Evolutionary conservation across 179 eudicot genomes (phyloP).

Genomic region (Patellifolia procumbens): DNA sequence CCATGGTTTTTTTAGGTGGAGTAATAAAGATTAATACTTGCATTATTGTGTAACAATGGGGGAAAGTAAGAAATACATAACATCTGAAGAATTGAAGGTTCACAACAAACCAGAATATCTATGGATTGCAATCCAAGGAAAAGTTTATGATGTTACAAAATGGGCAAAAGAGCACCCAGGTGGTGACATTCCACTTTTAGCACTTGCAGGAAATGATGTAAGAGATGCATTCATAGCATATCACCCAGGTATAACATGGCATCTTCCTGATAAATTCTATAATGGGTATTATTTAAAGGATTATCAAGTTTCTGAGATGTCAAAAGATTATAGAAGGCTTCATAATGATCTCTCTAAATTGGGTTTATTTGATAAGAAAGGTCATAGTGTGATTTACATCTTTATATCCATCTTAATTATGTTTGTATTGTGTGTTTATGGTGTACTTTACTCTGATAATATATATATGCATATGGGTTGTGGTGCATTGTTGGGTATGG

Average conservation of each 20-base stretch:
- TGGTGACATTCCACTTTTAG: constrained; percentile 55
- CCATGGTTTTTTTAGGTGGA: not conserved
- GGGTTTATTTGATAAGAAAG: constrained; percentile 78
- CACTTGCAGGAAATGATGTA: constrained; percentile 71
- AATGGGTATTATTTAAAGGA: constrained; percentile 62
- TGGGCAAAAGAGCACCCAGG: constrained; percentile 80
- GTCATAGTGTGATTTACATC: constrained; percentile 47
- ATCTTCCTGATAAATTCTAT: constrained; percentile 55
- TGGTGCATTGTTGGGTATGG: constrained; percentile 54
- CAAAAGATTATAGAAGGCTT: constrained; percentile 69
- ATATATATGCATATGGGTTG: constrained; percentile 47
- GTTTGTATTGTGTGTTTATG: constrained; percentile 42
- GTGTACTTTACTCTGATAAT: constrained; percentile 42
- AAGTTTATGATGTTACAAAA: constrained; percentile 67
- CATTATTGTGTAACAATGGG: constrained; percentile 29
- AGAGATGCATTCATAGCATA: constrained; percentile 91
- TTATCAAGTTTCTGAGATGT: constrained; percentile 59
- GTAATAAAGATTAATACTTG: constrained; percentile 21
- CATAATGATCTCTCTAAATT: constrained; percentile 49
- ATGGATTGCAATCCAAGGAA: constrained; percentile 85
- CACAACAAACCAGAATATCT: constrained; percentile 71
- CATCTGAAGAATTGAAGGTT: constrained; percentile 52
- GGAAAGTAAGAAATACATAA: constrained; percentile 47
- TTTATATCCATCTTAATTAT: constrained; percentile 40
- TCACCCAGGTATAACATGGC: constrained; percentile 78